Percentiles rank a stretch among this genome's conserved stretches.
Evolutionary conservation across 1,139 yeast species (phyloP).

Genomic region (Trichomonascaceae sp.): DNA sequence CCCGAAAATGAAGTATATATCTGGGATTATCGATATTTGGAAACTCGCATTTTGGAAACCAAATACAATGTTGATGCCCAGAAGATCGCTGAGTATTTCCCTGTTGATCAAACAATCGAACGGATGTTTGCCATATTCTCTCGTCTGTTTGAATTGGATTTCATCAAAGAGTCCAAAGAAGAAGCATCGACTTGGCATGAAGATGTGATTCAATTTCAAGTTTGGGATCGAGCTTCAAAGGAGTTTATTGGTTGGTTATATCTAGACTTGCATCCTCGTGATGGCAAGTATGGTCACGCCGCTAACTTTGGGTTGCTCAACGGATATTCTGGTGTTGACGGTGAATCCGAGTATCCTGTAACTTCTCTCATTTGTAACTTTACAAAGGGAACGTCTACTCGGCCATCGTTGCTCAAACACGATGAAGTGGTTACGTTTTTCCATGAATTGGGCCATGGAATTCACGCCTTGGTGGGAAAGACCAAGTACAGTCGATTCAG

Average conservation of each 20-base stretch:
- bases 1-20: constrained; percentile 46
- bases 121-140: constrained; percentile 70
- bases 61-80: constrained; percentile 67
- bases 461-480: constrained; percentile 66
- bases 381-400: constrained; percentile 63
- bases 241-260: constrained; percentile 72
- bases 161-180: constrained; percentile 44
- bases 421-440: constrained; percentile 76
- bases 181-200: constrained; percentile 56
- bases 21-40: constrained; percentile 71
- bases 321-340: constrained; percentile 46
- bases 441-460: constrained; percentile 89
- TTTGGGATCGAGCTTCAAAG: constrained; percentile 54
- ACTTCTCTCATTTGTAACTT: constrained; percentile 82
- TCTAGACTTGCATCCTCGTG: constrained; percentile 79
- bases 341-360: constrained; percentile 54
- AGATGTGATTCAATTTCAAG: constrained; percentile 70
- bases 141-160: constrained; percentile 58
- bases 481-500: constrained; percentile 62
- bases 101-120: constrained; percentile 57
- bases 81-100: constrained; percentile 71
- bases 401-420: constrained; percentile 74
- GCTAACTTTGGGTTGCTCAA: constrained; percentile 70
- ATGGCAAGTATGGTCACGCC: constrained; percentile 82
- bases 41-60: constrained; percentile 56